phyloP scores from a whole-genome alignment of 2,329 filamentous ascomycete species.

The Lasiodiplodia citricola region DNA sequence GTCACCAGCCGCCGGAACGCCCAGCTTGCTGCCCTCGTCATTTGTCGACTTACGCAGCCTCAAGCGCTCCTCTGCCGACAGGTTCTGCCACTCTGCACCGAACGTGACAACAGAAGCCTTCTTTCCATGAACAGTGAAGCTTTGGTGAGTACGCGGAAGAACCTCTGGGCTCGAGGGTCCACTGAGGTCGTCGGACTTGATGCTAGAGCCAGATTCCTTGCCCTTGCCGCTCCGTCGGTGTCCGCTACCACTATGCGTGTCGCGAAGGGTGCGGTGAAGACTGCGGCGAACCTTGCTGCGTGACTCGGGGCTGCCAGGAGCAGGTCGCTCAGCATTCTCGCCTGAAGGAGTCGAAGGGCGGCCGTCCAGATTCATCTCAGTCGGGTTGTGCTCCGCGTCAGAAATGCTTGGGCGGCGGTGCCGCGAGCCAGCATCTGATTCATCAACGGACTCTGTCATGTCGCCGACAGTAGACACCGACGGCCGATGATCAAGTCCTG shows the following conservation, averaged over 20 bases:
- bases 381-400: conserved; percentile 15
- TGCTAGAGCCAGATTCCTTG: conserved; percentile 71
- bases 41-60: conserved; percentile 38
- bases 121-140: conserved; percentile 96
- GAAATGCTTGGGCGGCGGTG: conserved; percentile 37
- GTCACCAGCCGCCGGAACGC: neutral
- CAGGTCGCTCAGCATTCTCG: conserved; percentile 30
- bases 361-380: conserved; percentile 22
- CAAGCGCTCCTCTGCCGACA: conserved; percentile 45
- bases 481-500: conserved; percentile 34
- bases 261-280: conserved; percentile 86
- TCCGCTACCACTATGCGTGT: conserved; percentile 68
- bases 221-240: conserved; percentile 76
- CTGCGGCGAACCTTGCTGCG: conserved; percentile 79
- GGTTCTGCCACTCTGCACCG: conserved; percentile 81
- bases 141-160: conserved; percentile 78
- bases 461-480: conserved; percentile 43
- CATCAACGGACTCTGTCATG: conserved; percentile 35
- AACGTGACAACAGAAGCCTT: conserved; percentile 98
- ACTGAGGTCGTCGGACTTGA: conserved; percentile 41
- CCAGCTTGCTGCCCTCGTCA: conserved; percentile 9
- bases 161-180: conserved; percentile 63
- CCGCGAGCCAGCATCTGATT: conserved; percentile 38
- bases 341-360: conserved; percentile 33
- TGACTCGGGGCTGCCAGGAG: conserved; percentile 55